These are phyloP conservation scores for Obba rivulosa DNA, from an alignment of 768 basidiomycete species.

Conservation along the genomic window DNA sequence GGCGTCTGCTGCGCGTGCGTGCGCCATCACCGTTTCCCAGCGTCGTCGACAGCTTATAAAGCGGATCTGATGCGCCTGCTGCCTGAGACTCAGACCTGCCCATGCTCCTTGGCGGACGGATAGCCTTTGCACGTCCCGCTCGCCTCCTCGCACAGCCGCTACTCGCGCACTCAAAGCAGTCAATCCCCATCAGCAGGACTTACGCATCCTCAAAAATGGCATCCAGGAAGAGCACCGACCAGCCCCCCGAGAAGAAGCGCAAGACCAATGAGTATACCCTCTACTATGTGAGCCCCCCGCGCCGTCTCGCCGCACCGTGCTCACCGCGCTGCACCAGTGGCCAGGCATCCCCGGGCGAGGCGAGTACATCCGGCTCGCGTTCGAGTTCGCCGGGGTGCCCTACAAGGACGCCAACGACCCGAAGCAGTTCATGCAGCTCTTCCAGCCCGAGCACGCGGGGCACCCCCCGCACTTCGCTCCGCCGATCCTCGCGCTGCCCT, in stretches of 20 bases:
- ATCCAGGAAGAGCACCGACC: no score
- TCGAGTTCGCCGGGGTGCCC: slow-evolving; percentile 30
- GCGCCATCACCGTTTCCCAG: no score
- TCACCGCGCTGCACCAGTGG: slow-evolving; percentile 19
- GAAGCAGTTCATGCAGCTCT: slow-evolving; percentile 14
- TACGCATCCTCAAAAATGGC: no score
- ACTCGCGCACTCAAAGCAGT: no score
- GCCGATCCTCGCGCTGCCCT: slow-evolving; percentile 31
- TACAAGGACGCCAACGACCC: slow-evolving; percentile 25
- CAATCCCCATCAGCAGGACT: no score
- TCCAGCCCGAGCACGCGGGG: slow-evolving; percentile 12
- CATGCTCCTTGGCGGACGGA: no score
- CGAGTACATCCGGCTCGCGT: slow-evolving; percentile 32
- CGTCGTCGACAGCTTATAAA: no score
- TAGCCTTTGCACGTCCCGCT: no score
- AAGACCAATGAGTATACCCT: slow-evolving; percentile 17
- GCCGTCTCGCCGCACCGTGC: background rate
- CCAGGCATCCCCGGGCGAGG: slow-evolving; percentile 32
- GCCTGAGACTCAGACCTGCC: no score
- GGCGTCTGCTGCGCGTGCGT: no score
- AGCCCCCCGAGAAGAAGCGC: slow-evolving; percentile 14
- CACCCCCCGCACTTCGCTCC: slow-evolving; percentile 34
- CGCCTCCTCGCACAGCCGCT: no score
- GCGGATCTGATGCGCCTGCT: no score
- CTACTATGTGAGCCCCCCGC: slow-evolving; percentile 18